phyloP scores from a whole-genome alignment of 768 basidiomycete species.

The Termitomyces sp. region DNA sequence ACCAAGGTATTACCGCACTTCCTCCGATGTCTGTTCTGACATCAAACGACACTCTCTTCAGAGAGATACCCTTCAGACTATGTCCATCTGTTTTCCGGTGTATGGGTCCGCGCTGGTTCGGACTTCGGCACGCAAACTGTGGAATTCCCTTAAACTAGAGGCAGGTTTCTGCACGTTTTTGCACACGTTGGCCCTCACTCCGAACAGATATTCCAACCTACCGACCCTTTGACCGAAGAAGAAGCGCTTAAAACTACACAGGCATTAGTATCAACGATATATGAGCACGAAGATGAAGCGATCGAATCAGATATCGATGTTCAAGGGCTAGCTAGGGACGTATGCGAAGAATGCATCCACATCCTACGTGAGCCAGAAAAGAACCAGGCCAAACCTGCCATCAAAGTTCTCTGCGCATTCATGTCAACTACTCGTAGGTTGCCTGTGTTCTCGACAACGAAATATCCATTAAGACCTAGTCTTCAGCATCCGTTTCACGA shows the following conservation, averaged over 20 bases:
- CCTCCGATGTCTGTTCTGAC: background rate
- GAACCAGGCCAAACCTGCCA: slow-evolving; percentile 82
- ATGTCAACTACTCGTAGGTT: slow-evolving; percentile 73
- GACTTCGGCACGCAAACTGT: slow-evolving; percentile 69
- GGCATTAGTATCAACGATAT: slow-evolving; percentile 70
- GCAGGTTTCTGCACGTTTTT: slow-evolving; percentile 29
- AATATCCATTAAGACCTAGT: background rate
- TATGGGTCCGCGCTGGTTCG: slow-evolving; percentile 67
- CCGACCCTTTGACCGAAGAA: slow-evolving; percentile 67
- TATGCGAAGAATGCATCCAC: slow-evolving; percentile 75
- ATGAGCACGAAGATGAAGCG: slow-evolving; percentile 38
- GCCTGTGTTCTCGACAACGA: background rate
- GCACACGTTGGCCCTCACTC: background rate
- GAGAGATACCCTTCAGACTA: slow-evolving; percentile 82
- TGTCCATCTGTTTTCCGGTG: slow-evolving; percentile 73
- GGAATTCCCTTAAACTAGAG: slow-evolving; percentile 90
- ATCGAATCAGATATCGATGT: slow-evolving; percentile 34
- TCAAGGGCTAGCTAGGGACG: slow-evolving; percentile 62
- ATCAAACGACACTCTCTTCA: slow-evolving; percentile 23
- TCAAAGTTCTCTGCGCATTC: slow-evolving; percentile 75
- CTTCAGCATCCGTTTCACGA: slow-evolving; percentile 58
- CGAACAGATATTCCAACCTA: slow-evolving; percentile 86
- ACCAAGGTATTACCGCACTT: slow-evolving; percentile 63
- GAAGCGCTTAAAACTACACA: slow-evolving; percentile 69
- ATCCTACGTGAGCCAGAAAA: slow-evolving; percentile 90